A percentile compares a stretch with the other conserved stretches of the same genome.
Conservation (phyloP, 805 yeast species). For the Candida germanica region DNA sequence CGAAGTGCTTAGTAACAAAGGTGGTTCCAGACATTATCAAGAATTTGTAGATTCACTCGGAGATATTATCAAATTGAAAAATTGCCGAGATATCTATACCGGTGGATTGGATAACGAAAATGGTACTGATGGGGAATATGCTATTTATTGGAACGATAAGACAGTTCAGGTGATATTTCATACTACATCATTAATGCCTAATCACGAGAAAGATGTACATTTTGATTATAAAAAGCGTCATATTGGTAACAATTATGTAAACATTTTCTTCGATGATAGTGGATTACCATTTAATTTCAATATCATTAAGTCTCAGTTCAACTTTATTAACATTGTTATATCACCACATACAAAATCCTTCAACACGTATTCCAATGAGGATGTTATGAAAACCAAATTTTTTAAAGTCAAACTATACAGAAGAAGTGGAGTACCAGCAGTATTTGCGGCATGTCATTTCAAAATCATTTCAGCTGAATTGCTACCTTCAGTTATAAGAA, state of each 20-base stretch:
- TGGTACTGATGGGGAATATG: constrained; percentile 72
- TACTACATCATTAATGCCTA: constrained; percentile 80
- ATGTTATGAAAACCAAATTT: constrained; percentile 19
- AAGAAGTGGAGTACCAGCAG: constrained; percentile 69
- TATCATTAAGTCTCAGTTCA: constrained; percentile 72
- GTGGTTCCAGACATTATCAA: constrained; percentile 64
- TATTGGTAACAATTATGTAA: constrained; percentile 82
- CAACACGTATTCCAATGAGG: constrained; percentile 5
- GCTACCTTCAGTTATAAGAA: constrained; percentile 63
- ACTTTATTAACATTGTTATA: constrained; percentile 75
- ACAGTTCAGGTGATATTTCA: constrained; percentile 73
- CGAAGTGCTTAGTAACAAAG: constrained; percentile 60
- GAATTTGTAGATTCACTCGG: constrained; percentile 61
- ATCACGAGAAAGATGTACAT: constrained; percentile 36
- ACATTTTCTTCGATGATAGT: constrained; percentile 77
- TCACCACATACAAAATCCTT: constrained; percentile 49
- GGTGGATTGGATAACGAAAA: constrained; percentile 78
- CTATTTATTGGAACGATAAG: constrained; percentile 70
- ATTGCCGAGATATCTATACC: constrained; percentile 51
- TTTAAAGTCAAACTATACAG: constrained; percentile 65
- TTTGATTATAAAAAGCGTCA: constrained; percentile 70
- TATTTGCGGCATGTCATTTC: constrained; percentile 72
- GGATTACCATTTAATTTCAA: constrained; percentile 64
- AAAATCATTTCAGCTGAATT: constrained; percentile 62
- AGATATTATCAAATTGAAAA: constrained; percentile 51